Conservation (phyloP, 352 stramenopile genomes). For the Phytophthora lateralis region DNA sequence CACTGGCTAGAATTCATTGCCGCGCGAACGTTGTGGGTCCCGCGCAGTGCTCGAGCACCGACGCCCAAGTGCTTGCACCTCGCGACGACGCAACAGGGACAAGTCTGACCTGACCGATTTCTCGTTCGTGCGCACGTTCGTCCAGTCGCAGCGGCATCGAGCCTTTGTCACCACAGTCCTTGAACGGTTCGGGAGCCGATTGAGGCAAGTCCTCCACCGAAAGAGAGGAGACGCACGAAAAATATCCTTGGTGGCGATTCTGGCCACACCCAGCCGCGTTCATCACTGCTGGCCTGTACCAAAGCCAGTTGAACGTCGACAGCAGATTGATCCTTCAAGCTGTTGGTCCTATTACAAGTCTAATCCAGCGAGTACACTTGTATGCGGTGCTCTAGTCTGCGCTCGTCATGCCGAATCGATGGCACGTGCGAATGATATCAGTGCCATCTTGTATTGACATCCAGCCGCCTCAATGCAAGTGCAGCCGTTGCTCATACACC, state of each 20-base stretch:
- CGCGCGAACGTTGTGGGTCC: not conserved
- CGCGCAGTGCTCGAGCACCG: constrained; percentile 1
- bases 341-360: not conserved
- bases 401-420: constrained; percentile 15
- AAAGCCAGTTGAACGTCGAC: constrained; percentile 6
- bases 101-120: constrained; percentile 1
- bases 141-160: constrained; percentile 17
- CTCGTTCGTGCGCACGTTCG: constrained; percentile 12
- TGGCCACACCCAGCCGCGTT: not conserved
- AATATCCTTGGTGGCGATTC: constrained; percentile 6
- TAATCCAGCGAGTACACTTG: not conserved
- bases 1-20: constrained; percentile 2
- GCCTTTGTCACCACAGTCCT: constrained; percentile 8
- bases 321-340: constrained; percentile 8
- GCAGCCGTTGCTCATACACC: constrained; percentile 9
- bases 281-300: not conserved
- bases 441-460: constrained; percentile 22
- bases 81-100: constrained; percentile 8
- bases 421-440: constrained; percentile 14
- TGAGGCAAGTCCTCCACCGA: constrained; percentile 12
- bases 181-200: constrained; percentile 5
- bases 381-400: constrained; percentile 1
- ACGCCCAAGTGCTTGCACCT: constrained; percentile 15
- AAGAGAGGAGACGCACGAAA: constrained; percentile 13
- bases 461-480: not conserved